Percentiles rank a stretch among this genome's conserved stretches.
Evolutionary conservation across 1,284 basidiomycete species (phyloP).

Genomic region (Mycena sp.): DNA sequence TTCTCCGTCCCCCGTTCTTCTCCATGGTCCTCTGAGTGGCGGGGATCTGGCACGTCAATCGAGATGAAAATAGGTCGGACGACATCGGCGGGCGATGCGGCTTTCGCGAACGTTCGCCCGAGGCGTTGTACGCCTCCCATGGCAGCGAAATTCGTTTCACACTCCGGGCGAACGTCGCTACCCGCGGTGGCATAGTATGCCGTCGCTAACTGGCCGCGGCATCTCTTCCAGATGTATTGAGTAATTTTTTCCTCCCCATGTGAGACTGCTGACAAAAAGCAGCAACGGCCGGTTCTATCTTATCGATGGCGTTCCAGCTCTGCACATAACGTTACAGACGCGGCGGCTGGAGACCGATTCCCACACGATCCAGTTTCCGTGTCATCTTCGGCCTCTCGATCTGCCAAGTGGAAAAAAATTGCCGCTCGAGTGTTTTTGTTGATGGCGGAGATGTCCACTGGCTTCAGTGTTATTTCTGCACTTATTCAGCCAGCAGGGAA

Average conservation of each 20-base stretch:
- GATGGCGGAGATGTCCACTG: background rate
- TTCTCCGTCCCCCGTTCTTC: too few relatives aligned
- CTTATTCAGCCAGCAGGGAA: too few relatives aligned
- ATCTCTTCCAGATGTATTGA: too few relatives aligned
- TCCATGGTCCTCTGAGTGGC: background rate
- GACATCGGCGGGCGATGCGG: background rate
- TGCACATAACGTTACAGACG: background rate
- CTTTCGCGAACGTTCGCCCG: background rate
- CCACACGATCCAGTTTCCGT: background rate
- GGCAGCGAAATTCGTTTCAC: conserved; percentile 10
- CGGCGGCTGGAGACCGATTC: too few relatives aligned
- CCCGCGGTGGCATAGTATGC: background rate
- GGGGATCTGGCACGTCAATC: too few relatives aligned
- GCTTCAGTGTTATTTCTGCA: too few relatives aligned
- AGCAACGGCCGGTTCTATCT: background rate
- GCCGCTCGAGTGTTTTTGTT: too few relatives aligned
- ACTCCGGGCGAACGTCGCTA: background rate
- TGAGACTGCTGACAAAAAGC: background rate
- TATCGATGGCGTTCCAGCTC: conserved; percentile 2
- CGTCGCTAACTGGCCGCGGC: background rate
- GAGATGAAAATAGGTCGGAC: background rate
- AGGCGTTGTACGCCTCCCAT: background rate
- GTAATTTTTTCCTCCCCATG: too few relatives aligned
- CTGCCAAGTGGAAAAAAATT: too few relatives aligned
- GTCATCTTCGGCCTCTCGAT: background rate